Conservation (phyloP, 441 rosid species). For the Gossypium gossypioides region DNA sequence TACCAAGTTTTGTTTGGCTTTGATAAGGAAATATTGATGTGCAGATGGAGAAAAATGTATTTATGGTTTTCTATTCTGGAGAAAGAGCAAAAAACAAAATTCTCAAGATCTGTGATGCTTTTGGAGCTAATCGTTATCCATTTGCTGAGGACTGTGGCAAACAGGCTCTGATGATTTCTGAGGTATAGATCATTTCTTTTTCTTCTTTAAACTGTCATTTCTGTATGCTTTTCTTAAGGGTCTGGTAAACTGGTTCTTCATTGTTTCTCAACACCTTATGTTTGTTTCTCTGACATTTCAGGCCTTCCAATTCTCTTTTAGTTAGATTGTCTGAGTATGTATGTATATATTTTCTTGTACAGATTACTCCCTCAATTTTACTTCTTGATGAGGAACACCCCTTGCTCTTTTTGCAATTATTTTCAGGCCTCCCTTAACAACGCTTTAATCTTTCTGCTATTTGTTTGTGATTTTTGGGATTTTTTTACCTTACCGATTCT, state of each 20-base stretch:
- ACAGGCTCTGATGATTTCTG: constrained; percentile 50
- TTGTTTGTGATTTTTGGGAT: neutral
- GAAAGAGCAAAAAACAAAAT: constrained; percentile 77
- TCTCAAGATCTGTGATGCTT: constrained; percentile 82
- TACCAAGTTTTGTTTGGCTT: constrained; percentile 7
- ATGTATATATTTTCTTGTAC: neutral
- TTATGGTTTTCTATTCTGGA: constrained; percentile 70
- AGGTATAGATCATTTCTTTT: constrained; percentile 36
- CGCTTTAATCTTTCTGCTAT: neutral
- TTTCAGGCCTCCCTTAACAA: neutral
- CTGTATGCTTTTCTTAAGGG: neutral
- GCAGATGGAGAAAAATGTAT: constrained; percentile 84
- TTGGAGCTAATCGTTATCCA: constrained; percentile 87
- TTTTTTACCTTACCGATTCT: neutral
- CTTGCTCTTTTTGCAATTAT: neutral
- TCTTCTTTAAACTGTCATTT: neutral
- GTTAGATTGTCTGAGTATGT: neutral
- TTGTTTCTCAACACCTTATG: neutral
- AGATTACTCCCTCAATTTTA: neutral
- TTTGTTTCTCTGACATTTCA: neutral
- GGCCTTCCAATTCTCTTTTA: neutral
- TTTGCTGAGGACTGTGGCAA: constrained; percentile 66
- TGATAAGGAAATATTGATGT: constrained; percentile 24
- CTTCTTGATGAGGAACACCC: neutral
- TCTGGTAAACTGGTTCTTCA: neutral